A percentile compares a stretch with the other conserved stretches of the same genome.
These are phyloP conservation scores for Dothistroma septosporum DNA, from an alignment of 2,329 filamentous ascomycete genomes.

Conservation along the genomic window DNA sequence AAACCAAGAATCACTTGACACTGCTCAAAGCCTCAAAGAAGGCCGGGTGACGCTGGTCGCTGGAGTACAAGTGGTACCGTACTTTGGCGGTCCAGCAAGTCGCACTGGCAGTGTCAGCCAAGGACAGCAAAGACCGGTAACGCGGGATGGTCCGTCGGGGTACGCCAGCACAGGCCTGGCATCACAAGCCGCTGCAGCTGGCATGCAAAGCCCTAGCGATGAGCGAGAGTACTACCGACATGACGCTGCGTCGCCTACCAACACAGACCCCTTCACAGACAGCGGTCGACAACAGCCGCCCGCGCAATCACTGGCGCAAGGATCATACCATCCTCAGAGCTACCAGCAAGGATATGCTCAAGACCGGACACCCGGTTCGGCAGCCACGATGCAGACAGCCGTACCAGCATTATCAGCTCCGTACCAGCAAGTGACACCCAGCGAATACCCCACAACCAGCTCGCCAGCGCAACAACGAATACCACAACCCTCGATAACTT, in stretches of 20 bases:
- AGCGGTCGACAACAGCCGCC: conserved; percentile 34
- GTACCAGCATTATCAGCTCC: conserved; percentile 3
- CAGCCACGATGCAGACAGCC: conserved; percentile 15
- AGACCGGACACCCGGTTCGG: conserved; percentile 11
- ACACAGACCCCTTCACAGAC: conserved; percentile 61
- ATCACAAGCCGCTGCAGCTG: conserved; percentile 21
- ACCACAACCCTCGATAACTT: conserved; percentile 13
- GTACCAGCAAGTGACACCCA: conserved; percentile 2
- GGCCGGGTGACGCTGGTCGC: conserved; percentile 86
- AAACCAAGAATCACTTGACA: conserved; percentile 88
- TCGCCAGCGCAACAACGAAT: conserved; percentile 9
- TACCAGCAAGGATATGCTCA: conserved; percentile 8
- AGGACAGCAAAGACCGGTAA: conserved; percentile 31
- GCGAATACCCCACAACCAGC: conserved; percentile 11
- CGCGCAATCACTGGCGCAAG: conserved; percentile 22
- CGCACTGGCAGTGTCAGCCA: conserved; percentile 43
- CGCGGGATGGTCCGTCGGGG: conserved; percentile 35
- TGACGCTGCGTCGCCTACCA: conserved; percentile 52
- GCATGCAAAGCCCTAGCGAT: conserved; percentile 30
- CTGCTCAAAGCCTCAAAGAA: conserved; percentile 76
- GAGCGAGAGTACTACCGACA: conserved; percentile 49
- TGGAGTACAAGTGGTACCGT: conserved; percentile 87
- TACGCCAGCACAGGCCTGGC: conserved; percentile 25
- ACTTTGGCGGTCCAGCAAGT: conserved; percentile 29
- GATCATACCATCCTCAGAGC: conserved; percentile 16